Evolutionary conservation across 176 grass and related monocot genomes (phyloP).

Genomic region (Avena insularis): DNA sequence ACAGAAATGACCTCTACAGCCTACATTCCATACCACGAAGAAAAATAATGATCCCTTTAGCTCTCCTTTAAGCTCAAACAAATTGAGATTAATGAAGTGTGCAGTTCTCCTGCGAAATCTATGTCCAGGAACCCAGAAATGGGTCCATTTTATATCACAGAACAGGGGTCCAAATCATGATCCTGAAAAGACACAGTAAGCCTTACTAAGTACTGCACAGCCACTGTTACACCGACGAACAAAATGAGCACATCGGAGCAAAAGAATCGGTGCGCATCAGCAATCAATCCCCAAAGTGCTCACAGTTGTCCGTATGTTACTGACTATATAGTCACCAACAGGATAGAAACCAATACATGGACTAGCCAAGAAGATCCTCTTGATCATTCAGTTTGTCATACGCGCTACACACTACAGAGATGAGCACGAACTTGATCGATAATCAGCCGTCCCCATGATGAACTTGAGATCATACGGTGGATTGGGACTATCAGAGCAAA

Average conservation of each 20-base stretch:
- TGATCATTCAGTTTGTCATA: neutral
- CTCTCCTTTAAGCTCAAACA: neutral
- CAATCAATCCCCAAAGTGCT: neutral
- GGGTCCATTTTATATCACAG: neutral
- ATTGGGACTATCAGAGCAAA: neutral
- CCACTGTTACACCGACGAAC: neutral
- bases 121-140: neutral
- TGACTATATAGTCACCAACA: neutral
- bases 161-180: neutral
- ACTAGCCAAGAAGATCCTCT: neutral
- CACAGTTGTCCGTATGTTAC: neutral
- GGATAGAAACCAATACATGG: neutral
- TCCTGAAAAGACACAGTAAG: neutral
- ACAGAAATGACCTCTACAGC: neutral
- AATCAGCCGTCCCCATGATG: neutral
- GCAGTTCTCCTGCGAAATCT: neutral
- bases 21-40: neutral
- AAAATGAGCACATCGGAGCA: neutral
- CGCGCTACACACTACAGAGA: no score
- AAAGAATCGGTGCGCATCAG: neutral
- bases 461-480: neutral
- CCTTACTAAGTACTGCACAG: neutral
- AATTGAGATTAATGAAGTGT: neutral
- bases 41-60: constrained; percentile 7
- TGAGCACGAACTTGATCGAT: neutral